A percentile compares a stretch with the other conserved stretches of the same genome.
Conservation (phyloP, 164 flowering plant genomes). For the Chloranthus sessilifolius region DNA sequence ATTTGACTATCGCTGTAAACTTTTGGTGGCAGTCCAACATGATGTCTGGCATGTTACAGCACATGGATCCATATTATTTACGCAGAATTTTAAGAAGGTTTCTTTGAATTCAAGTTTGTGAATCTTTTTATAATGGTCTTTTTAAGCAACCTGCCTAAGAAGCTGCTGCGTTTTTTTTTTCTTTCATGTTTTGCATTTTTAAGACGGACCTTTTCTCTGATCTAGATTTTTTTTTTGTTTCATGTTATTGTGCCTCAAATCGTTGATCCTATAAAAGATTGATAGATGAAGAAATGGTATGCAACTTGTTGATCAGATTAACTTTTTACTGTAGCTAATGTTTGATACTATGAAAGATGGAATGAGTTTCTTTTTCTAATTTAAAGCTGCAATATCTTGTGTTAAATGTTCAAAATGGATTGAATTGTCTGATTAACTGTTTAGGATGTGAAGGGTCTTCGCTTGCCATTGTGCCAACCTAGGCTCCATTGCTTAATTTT, state of each 20-base stretch:
- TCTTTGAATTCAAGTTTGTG: too few species aligned
- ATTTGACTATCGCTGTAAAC: constrained; percentile 82
- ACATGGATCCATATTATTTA: constrained; percentile 93
- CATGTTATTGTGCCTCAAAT: constrained; percentile 20
- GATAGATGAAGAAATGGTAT: constrained; percentile 82
- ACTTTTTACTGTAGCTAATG: constrained; percentile 8
- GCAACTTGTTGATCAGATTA: constrained; percentile 15
- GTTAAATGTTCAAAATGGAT: too few species aligned
- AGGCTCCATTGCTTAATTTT: too few species aligned
- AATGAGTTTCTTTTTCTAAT: too few species aligned
- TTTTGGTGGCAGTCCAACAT: constrained; percentile 90
- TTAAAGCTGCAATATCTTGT: too few species aligned
- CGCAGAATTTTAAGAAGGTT: constrained; percentile 84
- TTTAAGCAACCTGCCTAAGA: too few species aligned
- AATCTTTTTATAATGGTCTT: too few species aligned
- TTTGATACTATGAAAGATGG: constrained; percentile 7
- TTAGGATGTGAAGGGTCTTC: too few species aligned
- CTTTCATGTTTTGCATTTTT: background rate
- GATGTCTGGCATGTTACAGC: constrained; percentile 65
- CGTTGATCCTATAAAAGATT: constrained; percentile 39
- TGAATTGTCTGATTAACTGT: too few species aligned
- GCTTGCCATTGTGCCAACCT: too few species aligned
- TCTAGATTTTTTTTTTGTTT: constrained; percentile 13
- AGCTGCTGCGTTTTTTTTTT: background rate
- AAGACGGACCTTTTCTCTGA: constrained; percentile 9